phyloP scores from a whole-genome alignment of 1,284 basidiomycete species.

The Blastosporella zonata region DNA sequence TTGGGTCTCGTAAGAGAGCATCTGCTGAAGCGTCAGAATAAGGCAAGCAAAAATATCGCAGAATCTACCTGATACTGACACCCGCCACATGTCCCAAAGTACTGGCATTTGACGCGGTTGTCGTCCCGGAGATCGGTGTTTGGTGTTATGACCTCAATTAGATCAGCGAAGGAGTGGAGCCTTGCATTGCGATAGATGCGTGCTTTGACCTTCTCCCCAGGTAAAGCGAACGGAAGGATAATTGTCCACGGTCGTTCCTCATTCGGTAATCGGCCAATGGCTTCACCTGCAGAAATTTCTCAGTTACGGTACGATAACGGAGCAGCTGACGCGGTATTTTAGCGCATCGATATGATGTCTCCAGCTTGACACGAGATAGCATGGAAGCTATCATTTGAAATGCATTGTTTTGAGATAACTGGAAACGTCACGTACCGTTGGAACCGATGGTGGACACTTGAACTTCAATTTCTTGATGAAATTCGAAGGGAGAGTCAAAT shows the following conservation, averaged over 20 bases:
- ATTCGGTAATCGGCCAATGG: constrained; percentile 55
- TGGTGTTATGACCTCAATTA: constrained; percentile 67
- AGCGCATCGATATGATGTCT: not conserved
- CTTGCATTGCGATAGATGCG: constrained; percentile 66
- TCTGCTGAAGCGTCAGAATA: constrained; percentile 40
- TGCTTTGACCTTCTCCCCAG: constrained; percentile 74
- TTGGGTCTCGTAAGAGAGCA: constrained; percentile 86
- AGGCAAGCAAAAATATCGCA: not conserved
- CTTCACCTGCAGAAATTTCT: constrained; percentile 51
- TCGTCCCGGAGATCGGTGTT: constrained; percentile 67
- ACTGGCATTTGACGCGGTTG: constrained; percentile 69
- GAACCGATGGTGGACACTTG: constrained; percentile 62
- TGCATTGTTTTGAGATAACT: not conserved
- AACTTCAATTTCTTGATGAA: constrained; percentile 64
- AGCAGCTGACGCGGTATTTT: not conserved
- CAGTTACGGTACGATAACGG: not conserved
- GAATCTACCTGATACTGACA: constrained; percentile 71
- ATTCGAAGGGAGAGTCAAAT: constrained; percentile 58
- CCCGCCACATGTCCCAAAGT: constrained; percentile 82
- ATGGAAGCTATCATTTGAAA: not conserved
- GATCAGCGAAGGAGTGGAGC: constrained; percentile 74
- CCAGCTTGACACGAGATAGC: not conserved
- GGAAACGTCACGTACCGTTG: constrained; percentile 43
- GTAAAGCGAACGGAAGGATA: constrained; percentile 79
- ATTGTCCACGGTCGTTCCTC: constrained; percentile 70